These are phyloP conservation scores for Pleurotus tuber-regium DNA, from an alignment of 768 basidiomycete genomes.

Conservation along the genomic window DNA sequence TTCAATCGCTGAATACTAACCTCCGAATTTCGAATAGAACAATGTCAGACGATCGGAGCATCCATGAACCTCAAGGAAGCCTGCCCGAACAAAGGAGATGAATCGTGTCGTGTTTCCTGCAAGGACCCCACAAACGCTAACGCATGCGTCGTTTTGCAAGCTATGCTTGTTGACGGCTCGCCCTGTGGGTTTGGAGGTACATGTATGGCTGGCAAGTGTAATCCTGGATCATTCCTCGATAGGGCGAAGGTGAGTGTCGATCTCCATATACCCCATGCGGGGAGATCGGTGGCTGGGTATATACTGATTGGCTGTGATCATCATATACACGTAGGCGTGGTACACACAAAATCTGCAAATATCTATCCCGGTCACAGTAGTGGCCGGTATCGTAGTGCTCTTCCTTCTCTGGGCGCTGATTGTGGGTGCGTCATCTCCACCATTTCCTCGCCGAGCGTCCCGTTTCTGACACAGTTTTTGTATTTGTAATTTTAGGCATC, in stretches of 20 bases:
- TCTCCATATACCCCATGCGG: conserved; percentile 10
- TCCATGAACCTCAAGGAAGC: conserved; percentile 67
- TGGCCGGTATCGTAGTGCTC: conserved; percentile 60
- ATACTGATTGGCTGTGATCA: too few species aligned
- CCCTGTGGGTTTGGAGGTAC: conserved; percentile 80
- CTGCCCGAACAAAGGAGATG: conserved; percentile 63
- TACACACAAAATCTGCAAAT: conserved; percentile 76
- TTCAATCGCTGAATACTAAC: conserved; percentile 11
- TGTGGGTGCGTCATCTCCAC: conserved; percentile 35
- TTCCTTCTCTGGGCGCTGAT: conserved; percentile 52
- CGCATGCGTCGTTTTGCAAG: conserved; percentile 68
- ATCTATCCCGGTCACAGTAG: conserved; percentile 75
- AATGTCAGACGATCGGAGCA: conserved; percentile 73
- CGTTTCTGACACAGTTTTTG: too few species aligned
- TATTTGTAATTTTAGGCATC: conserved; percentile 25
- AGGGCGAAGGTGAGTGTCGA: conserved; percentile 52
- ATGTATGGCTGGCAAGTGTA: conserved; percentile 62
- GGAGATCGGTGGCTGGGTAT: too few species aligned
- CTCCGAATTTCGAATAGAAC: conserved; percentile 38
- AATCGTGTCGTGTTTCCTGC: conserved; percentile 77
- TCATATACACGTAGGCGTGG: conserved; percentile 52
- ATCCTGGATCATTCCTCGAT: conserved; percentile 53
- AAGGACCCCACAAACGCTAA: conserved; percentile 60
- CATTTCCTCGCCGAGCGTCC: too few species aligned
- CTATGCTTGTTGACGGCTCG: conserved; percentile 75